Evolutionary conservation across 1,139 yeast genomes (phyloP).

Genomic region (Spathaspora sp.): DNA sequence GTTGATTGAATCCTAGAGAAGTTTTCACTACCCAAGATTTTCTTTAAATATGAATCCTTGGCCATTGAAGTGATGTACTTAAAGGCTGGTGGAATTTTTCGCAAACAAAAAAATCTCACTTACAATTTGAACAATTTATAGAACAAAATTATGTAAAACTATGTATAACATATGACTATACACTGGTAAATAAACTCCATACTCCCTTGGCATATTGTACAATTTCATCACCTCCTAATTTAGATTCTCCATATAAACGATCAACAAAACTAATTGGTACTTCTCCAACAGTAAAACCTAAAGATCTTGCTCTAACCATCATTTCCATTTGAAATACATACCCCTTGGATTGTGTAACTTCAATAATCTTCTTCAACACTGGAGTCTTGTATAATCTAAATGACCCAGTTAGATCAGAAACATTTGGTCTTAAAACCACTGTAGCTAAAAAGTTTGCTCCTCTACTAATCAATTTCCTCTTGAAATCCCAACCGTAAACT

Average conservation of each 20-base stretch:
- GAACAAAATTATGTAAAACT: too few relatives aligned
- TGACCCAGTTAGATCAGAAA: conserved; percentile 77
- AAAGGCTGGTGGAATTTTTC: neutral
- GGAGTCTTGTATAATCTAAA: conserved; percentile 75
- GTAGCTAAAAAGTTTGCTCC: conserved; percentile 83
- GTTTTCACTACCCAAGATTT: conserved; percentile 43
- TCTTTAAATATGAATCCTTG: conserved; percentile 43
- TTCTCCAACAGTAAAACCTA: conserved; percentile 73
- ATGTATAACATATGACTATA: conserved; percentile 27
- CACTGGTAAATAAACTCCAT: conserved; percentile 66
- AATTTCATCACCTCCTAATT: conserved; percentile 81
- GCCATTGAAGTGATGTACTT: conserved; percentile 22
- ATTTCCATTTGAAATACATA: conserved; percentile 89
- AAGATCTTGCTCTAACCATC: conserved; percentile 79
- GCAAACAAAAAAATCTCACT: neutral
- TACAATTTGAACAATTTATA: neutral
- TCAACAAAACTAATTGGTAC: conserved; percentile 82
- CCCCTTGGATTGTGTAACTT: conserved; percentile 73
- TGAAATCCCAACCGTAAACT: conserved; percentile 83
- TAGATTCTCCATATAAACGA: conserved; percentile 77
- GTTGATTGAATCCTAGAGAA: conserved; percentile 34
- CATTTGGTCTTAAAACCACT: conserved; percentile 68
- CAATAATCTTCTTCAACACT: conserved; percentile 65
- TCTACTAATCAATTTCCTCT: conserved; percentile 74
- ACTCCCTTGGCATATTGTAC: conserved; percentile 76